A percentile compares a stretch with the other conserved stretches of the same genome.
These are phyloP conservation scores for Aspergillus felis DNA, from an alignment of 2,329 filamentous ascomycete species.

Conservation along the genomic window DNA sequence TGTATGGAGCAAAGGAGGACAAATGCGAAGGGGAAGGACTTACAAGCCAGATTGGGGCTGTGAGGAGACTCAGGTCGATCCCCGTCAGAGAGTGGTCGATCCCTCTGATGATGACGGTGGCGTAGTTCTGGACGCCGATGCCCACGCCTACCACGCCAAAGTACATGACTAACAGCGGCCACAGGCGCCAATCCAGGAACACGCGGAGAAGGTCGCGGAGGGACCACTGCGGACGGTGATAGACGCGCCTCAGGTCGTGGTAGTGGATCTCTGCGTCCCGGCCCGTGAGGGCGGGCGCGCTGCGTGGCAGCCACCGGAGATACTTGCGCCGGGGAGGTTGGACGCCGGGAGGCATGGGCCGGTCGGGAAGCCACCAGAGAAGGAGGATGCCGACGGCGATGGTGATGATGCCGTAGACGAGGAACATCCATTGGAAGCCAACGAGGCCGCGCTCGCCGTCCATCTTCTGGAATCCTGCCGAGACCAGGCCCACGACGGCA, in stretches of 20 bases:
- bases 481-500: conserved; percentile 83
- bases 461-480: conserved; percentile 88
- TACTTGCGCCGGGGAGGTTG: conserved; percentile 13
- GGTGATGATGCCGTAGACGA: conserved; percentile 75
- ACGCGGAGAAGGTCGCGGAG: conserved; percentile 66
- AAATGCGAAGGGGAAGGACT: conserved; percentile 43
- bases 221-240: conserved; percentile 70
- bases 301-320: conserved; percentile 63
- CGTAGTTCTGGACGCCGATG: conserved; percentile 84
- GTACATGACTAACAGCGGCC: conserved; percentile 86
- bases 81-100: conserved; percentile 71
- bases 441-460: conserved; percentile 71
- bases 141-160: conserved; percentile 92
- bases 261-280: conserved; percentile 81
- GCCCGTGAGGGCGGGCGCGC: conserved; percentile 67
- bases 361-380: conserved; percentile 87
- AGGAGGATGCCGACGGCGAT: conserved; percentile 67
- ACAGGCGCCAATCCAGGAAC: conserved; percentile 80
- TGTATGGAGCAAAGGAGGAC: no score
- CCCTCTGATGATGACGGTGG: conserved; percentile 76
- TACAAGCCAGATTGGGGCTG: conserved; percentile 89
- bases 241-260: conserved; percentile 74
- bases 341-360: conserved; percentile 64
- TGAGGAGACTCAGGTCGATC: conserved; percentile 74
- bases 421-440: conserved; percentile 70